Evolutionary conservation across 305 asterid species (phyloP), one percentile per base, ranked within the genome.

Genomic region (Fraxinus sp.): DNA sequence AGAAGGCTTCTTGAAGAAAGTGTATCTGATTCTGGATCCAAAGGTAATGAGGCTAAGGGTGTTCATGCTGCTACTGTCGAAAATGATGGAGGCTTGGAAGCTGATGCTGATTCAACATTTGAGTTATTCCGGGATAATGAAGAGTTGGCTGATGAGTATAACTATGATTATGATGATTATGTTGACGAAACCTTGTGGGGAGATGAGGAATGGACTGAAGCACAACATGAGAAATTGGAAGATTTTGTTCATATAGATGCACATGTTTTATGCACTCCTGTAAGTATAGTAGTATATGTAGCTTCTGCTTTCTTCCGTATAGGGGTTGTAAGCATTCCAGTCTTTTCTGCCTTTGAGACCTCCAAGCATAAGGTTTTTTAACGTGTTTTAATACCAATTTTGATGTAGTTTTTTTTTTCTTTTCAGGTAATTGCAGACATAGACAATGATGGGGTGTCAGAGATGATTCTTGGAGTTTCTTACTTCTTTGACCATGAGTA

Each of bases 401-500:
- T 37, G 52, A 77, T 75, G 77, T 85, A 14, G 59, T 26, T 68
- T 39, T 8, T n/a, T n/a, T 85, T 2, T 79, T 86, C 82, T 75
- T 83, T 83, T 80, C 90, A 96, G 99, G 97, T 96, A 77, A 96
- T 96, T 84, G 98, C 98, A 71, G 99, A 96, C 91, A 96, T 96
- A 80, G 99, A 96, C 82, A 91, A 93, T 0, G 99, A 95, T 83
- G 99, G 99, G 84, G 91, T 92, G 78, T 81, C 87, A 77, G 99
- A 96, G 93, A 92, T 96, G 99, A 84, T 96, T 88, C 93, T 96
- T 77, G 98, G 98, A 68, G 99, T 95, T 82, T 96, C 99, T 75
- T 95, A 95, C 93, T 96, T 96, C 92, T 96, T 96, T 89, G 99
- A 95, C 83, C 98, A 91, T 55, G 98, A 93, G 98, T 96, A 91